Conservation (phyloP, 2,329 filamentous ascomycete genomes). For the Cryphonectria carpinicola region DNA sequence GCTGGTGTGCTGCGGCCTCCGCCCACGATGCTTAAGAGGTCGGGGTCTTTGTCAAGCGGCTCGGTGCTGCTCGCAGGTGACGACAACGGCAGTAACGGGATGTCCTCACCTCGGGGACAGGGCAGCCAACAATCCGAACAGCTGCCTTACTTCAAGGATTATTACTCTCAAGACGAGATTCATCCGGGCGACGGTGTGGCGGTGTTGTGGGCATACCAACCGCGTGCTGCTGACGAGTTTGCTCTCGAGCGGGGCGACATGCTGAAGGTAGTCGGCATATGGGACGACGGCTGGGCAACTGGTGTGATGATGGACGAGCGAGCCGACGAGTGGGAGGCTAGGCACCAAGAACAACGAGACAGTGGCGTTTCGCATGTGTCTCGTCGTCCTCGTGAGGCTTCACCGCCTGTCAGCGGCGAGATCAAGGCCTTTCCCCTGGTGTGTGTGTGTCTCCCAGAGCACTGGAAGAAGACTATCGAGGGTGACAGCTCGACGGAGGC, state of each 20-base stretch:
- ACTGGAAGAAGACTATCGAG: conserved; percentile 97
- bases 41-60: conserved; percentile 86
- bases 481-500: conserved; percentile 76
- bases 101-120: conserved; percentile 83
- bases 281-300: conserved; percentile 99
- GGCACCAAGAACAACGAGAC: conserved; percentile 79
- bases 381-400: conserved; percentile 59
- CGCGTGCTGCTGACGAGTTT: conserved; percentile 91
- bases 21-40: conserved; percentile 66
- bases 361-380: conserved; percentile 90
- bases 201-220: conserved; percentile 95
- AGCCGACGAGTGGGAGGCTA: conserved; percentile 86
- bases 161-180: conserved; percentile 97
- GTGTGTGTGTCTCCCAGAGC: conserved; percentile 91
- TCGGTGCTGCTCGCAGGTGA: conserved; percentile 75
- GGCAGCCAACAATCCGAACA: conserved; percentile 94
- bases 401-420: conserved; percentile 72
- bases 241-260: conserved; percentile 93
- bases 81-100: conserved; percentile 72
- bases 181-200: conserved; percentile 88
- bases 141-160: conserved; percentile 95
- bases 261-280: conserved; percentile 97
- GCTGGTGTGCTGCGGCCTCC: conserved; percentile 61
- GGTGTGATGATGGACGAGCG: conserved; percentile 81
- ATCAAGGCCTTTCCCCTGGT: conserved; percentile 98